phyloP scores from a whole-genome alignment of 73 alveolate species.

The Symbiodinium natans region DNA sequence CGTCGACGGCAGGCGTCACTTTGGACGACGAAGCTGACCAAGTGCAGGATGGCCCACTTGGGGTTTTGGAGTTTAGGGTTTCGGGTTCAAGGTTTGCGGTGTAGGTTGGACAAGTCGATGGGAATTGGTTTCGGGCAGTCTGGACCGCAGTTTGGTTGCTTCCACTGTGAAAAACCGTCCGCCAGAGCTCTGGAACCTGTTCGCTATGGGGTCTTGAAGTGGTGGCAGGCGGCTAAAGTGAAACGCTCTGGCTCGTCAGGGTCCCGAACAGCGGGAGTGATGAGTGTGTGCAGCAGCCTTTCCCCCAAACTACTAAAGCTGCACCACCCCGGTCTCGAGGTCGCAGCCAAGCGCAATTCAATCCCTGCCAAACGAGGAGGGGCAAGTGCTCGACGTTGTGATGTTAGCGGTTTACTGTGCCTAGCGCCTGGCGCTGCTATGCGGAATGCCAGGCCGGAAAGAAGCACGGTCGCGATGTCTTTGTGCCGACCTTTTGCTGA shows the following conservation, averaged over 20 bases:
- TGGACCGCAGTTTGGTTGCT: too few relatives aligned
- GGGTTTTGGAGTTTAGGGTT: not conserved
- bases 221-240: not conserved
- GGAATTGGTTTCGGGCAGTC: too few relatives aligned
- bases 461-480: not conserved
- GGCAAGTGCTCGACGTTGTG: too few relatives aligned
- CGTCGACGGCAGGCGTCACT: not conserved
- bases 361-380: not conserved
- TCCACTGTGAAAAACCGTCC: too few relatives aligned
- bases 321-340: not conserved
- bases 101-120: too few relatives aligned
- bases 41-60: not conserved
- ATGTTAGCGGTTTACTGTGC: not conserved
- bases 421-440: not conserved
- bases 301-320: too few relatives aligned
- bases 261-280: not conserved
- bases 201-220: too few relatives aligned
- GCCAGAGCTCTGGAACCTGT: too few relatives aligned
- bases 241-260: not conserved
- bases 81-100: not conserved
- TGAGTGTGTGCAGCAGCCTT: too few relatives aligned
- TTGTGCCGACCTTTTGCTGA: not conserved
- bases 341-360: not conserved
- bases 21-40: not conserved
- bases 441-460: not conserved